A percentile compares a stretch with the other conserved stretches of the same genome.
These are phyloP conservation scores for Coffea eugenioides DNA, from an alignment of 257 asterid genomes.

Conservation along the genomic window DNA sequence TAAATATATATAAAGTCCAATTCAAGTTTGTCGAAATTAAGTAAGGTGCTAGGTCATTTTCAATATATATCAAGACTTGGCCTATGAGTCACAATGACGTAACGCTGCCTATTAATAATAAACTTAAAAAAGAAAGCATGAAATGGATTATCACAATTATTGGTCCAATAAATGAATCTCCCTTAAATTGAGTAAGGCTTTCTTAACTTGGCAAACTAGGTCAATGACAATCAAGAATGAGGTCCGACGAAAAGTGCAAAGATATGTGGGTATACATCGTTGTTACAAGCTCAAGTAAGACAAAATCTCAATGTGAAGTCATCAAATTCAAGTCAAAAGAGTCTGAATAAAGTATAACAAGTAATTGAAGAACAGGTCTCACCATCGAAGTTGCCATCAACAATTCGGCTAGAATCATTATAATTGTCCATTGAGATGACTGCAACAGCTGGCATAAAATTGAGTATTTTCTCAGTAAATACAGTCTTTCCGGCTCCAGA, in stretches of 20 bases:
- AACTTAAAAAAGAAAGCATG: neutral
- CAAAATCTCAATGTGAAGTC: conserved; percentile 4
- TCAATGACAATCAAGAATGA: neutral
- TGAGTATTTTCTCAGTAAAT: conserved; percentile 61
- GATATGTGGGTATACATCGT: neutral
- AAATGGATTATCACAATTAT: neutral
- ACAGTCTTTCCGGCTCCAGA: conserved; percentile 98
- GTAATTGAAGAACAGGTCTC: conserved; percentile 17
- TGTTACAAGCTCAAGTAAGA: neutral
- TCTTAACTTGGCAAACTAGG: neutral
- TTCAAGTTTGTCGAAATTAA: neutral
- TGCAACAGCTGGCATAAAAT: conserved; percentile 87
- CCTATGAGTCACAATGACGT: neutral
- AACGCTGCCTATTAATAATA: neutral
- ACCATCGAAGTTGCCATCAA: conserved; percentile 98
- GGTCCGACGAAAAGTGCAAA: neutral
- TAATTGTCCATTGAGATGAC: conserved; percentile 98
- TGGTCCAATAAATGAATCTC: neutral
- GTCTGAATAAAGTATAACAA: conserved; percentile 1
- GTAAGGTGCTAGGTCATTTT: neutral
- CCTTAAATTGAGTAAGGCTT: conserved; percentile 6
- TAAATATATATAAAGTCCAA: neutral
- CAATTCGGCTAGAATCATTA: conserved; percentile 89
- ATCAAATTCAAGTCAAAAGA: conserved; percentile 4
- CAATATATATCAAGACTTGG: neutral